Conservation (phyloP, 805 yeast species). For the Groenewaldozyma salmanticensis region DNA sequence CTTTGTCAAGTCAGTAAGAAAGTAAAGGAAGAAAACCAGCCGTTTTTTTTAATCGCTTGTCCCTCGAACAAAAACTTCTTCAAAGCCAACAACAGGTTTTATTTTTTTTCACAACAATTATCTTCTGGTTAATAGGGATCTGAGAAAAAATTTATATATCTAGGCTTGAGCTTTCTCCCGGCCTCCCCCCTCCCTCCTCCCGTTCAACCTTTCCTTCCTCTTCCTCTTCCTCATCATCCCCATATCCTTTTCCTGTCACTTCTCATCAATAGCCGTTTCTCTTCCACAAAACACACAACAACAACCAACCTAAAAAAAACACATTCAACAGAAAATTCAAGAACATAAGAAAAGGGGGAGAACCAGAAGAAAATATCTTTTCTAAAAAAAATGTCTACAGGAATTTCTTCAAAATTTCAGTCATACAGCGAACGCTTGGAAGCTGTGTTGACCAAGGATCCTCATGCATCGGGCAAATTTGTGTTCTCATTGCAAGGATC, state of each 20-base stretch:
- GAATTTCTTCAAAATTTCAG: not conserved
- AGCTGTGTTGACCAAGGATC: constrained; percentile 31
- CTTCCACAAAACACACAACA: not conserved
- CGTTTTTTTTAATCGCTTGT: too few relatives aligned
- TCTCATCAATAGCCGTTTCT: not conserved
- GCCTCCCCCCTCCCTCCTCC: not conserved
- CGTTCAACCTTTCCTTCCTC: not conserved
- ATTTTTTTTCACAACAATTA: too few relatives aligned
- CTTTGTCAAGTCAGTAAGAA: too few relatives aligned
- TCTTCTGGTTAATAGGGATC: constrained; percentile 1
- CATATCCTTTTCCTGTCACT: not conserved
- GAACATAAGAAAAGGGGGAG: not conserved
- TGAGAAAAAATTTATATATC: not conserved
- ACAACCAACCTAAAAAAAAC: not conserved
- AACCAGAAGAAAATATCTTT: not conserved
- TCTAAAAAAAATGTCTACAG: not conserved
- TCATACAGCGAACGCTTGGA: constrained; percentile 6
- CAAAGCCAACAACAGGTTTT: too few relatives aligned
- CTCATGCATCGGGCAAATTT: constrained; percentile 50
- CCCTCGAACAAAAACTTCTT: too few relatives aligned
- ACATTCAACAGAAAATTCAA: not conserved
- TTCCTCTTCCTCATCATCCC: not conserved
- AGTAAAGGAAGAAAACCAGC: too few relatives aligned
- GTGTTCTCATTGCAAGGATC: constrained; percentile 33
- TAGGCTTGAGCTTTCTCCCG: not conserved